Base-by-base conservation (phyloP, 306 rosid genomes). In the Cicer cuneatum region DNA sequence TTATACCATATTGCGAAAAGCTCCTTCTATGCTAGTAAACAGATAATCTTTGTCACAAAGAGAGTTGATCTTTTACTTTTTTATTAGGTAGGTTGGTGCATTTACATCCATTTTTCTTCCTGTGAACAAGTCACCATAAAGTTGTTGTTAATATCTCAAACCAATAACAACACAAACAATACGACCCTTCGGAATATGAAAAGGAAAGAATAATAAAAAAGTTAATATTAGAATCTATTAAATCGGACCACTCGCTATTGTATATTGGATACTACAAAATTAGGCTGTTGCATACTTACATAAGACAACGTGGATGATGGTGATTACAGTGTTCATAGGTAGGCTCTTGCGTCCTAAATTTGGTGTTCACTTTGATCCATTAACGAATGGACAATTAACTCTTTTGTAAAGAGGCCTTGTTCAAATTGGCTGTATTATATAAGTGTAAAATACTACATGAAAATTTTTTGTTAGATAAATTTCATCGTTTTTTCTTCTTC, bases 41-140 rank as follows among this genome's bases (percentile, higher is more conserved):
- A 21, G 29, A 21, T 21, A 21, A 37, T 19, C 12, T 45, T 40
- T 10, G 15, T 75, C 19, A 15, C 10, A 16, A 42, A 43, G 24
- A 48, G 45, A 29, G 7, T 13, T 10, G 15, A 12, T 41, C 52
- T 61, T 10, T 15, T 35, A 40, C 12, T 40, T 19, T 19, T 10
- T 39, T 52, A 41, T 49, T 51, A 51, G 57, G 57, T 9, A 14
- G 57, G 57, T 58, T 58, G 40, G 41, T 16, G 63, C 63, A 21
- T 57, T 57, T 29, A 21, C 5, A 29, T 58, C 65, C 65, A 6
- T 59, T 59, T 59, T 33, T 59, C 5, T 2, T 40, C 9, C 14
- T 45, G 43, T 18, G 59, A 69, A 48, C 8, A 59, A 58, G 59
- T 69, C 21, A 19, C 21, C 56, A 58, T 8, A 57, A 77, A 77